Base-by-base conservation (phyloP, 1,139 yeast genomes). In the Hansenula lynferdii region DNA sequence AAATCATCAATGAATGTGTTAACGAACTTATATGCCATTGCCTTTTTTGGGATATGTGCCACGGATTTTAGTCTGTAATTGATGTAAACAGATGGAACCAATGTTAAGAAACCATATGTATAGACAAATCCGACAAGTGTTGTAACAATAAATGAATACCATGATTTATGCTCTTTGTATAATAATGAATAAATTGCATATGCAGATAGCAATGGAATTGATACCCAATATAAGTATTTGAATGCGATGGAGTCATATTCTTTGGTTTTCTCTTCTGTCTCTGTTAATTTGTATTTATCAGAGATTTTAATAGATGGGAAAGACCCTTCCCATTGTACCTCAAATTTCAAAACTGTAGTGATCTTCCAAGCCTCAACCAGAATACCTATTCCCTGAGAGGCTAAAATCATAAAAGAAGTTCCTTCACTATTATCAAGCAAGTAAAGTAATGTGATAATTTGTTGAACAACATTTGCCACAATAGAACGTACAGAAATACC, bases 301-400 rank as follows among this genome's bases (percentile, higher is more conserved):
- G 53, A 48, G 30, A 65, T 40, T 19, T 40, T 42, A 25, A 63
- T 25, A 7, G 32, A 36, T 30, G 56, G 54, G n/a, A 47, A 17
- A 2, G 37, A 15, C 10, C 42, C 43, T 21, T 33, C 37, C 46
- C 48, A 40, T 15, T 47, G 45, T 24, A 62, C 24, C 20, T 49
- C 51, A 40, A 63, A 43, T 34, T 63, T 60, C 5, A 62, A 56
- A 11, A 62, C 57, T 23, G 65, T 65, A 22, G 67, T 63, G 40
- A 65, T 61, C 47, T 65, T 65, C 70, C 70, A 65, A 3, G 68
- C 69, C 40, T 65, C 70, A 8, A 65, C 62, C 15, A 60, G 37
- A 28, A 65, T 64, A 16, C 69, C 68, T 38, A 61, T 40, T 3
- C 68, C 68, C 41, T 65, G 69, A 1, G 66, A 58, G 9, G 57